phyloP scores from a whole-genome alignment of 1,139 yeast genomes.

The Geotrichum fermentans region DNA sequence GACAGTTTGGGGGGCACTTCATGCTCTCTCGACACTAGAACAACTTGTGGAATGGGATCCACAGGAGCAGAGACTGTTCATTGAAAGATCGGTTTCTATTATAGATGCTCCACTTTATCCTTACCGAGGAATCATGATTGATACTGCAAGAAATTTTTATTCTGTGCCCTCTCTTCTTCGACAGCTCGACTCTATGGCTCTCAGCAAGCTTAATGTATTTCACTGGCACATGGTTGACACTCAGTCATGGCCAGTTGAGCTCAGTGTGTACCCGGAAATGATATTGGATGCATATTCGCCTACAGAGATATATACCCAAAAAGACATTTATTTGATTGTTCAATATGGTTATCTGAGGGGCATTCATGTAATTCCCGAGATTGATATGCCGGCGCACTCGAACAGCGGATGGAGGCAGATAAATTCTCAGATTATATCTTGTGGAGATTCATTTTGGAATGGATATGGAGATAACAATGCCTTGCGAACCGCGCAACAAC shows the following conservation, averaged over 20 bases:
- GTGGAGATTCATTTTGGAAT: slow-evolving; percentile 40
- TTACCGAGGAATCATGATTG: slow-evolving; percentile 48
- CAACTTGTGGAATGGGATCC: slow-evolving; percentile 36
- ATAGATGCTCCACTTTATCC: slow-evolving; percentile 42
- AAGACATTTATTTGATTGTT: slow-evolving; percentile 38
- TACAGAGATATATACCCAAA: slow-evolving; percentile 38
- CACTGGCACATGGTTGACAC: slow-evolving; percentile 49
- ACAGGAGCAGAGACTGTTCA: slow-evolving; percentile 1
- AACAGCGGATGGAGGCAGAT: slow-evolving; percentile 45
- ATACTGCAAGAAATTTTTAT: slow-evolving; percentile 44
- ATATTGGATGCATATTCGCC: slow-evolving; percentile 43
- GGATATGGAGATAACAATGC: slow-evolving; percentile 32
- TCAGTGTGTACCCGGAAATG: slow-evolving; percentile 42
- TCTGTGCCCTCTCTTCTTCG: slow-evolving; percentile 36
- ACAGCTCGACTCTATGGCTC: slow-evolving; percentile 45
- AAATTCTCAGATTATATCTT: slow-evolving; percentile 39
- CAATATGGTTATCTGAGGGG: slow-evolving; percentile 38
- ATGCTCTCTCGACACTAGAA: slow-evolving; percentile 45
- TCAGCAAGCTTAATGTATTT: slow-evolving; percentile 43
- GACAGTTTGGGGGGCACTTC: slow-evolving; percentile 47
- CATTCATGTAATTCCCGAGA: slow-evolving; percentile 46
- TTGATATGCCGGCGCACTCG: slow-evolving; percentile 50
- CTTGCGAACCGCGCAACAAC: slow-evolving; percentile 42
- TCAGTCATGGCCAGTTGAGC: slow-evolving; percentile 46
- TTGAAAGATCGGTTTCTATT: slow-evolving; percentile 41